Percentiles rank a stretch among this genome's conserved stretches.
phyloP scores from a whole-genome alignment of 768 basidiomycete species.

The Mrakia frigida region DNA sequence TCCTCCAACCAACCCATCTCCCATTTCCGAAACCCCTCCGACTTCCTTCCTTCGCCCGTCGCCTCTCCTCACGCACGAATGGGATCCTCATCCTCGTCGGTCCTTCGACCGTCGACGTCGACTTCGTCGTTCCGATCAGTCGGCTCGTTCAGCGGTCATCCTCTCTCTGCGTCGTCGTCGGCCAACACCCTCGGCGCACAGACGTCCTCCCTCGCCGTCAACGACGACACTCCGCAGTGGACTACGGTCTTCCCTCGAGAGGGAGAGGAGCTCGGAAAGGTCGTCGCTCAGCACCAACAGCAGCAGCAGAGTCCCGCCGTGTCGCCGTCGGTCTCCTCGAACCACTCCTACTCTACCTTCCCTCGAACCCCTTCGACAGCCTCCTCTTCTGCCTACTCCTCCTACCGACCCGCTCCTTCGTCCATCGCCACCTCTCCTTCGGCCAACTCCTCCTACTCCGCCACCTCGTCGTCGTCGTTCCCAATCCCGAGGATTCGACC shows the following conservation, averaged over 20 bases:
- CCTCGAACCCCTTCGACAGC: not conserved
- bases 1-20: not conserved
- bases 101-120: not conserved
- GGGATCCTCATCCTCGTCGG: not conserved
- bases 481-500: not conserved
- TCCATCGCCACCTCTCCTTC: conserved; percentile 9
- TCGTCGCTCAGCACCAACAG: not conserved
- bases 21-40: conserved; percentile 1
- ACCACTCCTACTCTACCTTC: not conserved
- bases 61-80: not conserved
- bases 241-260: not conserved
- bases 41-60: not conserved
- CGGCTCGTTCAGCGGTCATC: not conserved
- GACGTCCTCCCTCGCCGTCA: not conserved
- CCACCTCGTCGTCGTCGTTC: conserved; percentile 7
- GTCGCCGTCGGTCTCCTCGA: conserved; percentile 7
- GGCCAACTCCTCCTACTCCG: conserved; percentile 1
- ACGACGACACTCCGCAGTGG: not conserved
- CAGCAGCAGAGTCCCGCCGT: not conserved
- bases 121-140: not conserved
- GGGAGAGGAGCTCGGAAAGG: not conserved
- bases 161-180: conserved; percentile 3
- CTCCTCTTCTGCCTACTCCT: not conserved
- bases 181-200: not conserved
- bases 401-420: not conserved